These are phyloP conservation scores for Tetradesmus obliquus DNA, from an alignment of 139 green algal genomes.

Conservation along the genomic window DNA sequence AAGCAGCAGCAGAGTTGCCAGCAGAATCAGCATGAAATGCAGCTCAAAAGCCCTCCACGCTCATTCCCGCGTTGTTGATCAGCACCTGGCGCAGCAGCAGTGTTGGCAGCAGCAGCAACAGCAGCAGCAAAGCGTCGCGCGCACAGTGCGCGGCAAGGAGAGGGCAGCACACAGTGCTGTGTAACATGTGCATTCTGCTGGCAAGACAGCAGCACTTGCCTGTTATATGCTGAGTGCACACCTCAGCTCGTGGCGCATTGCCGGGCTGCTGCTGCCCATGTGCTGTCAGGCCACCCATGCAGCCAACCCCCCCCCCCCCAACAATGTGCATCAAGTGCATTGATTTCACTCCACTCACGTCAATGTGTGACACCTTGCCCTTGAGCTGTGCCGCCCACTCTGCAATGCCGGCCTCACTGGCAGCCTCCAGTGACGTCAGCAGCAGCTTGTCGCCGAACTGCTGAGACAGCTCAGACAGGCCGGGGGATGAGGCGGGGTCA, in stretches of 20 bases:
- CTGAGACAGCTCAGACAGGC: neutral
- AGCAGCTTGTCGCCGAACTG: conserved; percentile 15
- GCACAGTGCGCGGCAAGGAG: too few relatives aligned
- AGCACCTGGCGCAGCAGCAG: neutral
- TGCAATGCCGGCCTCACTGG: neutral
- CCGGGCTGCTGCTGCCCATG: too few relatives aligned
- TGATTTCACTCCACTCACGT: neutral
- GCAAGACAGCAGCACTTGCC: too few relatives aligned
- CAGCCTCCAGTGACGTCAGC: neutral
- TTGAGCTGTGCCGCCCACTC: neutral
- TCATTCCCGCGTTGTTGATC: neutral
- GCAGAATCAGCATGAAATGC: too few relatives aligned
- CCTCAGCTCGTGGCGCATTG: too few relatives aligned
- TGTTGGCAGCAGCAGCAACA: neutral
- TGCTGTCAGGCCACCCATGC: too few relatives aligned
- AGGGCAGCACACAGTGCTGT: too few relatives aligned
- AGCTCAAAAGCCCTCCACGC: neutral
- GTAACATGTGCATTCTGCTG: too few relatives aligned
- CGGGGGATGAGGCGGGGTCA: neutral
- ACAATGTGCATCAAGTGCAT: too few relatives aligned
- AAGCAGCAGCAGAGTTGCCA: neutral
- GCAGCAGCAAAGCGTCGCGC: neutral
- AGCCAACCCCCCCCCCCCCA: too few relatives aligned
- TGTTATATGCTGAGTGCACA: too few relatives aligned
- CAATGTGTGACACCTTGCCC: neutral